phyloP scores from a whole-genome alignment of 495 filamentous ascomycete genomes.

The Neurospora discreta region DNA sequence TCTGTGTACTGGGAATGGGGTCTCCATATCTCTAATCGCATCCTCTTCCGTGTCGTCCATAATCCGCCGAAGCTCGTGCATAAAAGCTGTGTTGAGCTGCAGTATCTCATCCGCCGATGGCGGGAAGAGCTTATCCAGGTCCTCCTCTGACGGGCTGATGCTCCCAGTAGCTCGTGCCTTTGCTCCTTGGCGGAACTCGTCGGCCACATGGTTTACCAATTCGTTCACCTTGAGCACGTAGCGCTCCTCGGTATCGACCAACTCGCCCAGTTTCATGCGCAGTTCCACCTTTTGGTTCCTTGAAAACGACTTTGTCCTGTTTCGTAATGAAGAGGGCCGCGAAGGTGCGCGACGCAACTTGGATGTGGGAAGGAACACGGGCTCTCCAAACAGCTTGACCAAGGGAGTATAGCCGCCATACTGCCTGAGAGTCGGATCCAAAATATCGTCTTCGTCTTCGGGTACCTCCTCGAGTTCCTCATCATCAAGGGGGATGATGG shows the following conservation, averaged over 20 bases:
- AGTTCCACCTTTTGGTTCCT: constrained; percentile 74
- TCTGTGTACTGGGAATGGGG: constrained; percentile 21
- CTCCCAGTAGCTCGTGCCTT: constrained; percentile 45
- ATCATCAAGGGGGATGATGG: constrained; percentile 49
- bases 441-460: constrained; percentile 48
- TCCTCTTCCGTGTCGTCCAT: constrained; percentile 78
- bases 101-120: constrained; percentile 65
- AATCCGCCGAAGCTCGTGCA: constrained; percentile 59
- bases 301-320: constrained; percentile 58
- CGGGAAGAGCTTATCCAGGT: constrained; percentile 70
- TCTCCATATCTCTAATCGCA: constrained; percentile 56
- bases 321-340: constrained; percentile 59
- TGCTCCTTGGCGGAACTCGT: constrained; percentile 61
- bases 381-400: constrained; percentile 66
- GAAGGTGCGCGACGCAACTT: constrained; percentile 81
- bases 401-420: constrained; percentile 66
- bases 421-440: constrained; percentile 48
- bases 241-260: constrained; percentile 86
- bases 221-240: constrained; percentile 81
- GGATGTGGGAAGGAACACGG: constrained; percentile 78
- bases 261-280: constrained; percentile 79
- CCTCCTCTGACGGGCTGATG: constrained; percentile 60
- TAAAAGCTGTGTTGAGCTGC: constrained; percentile 65
- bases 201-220: constrained; percentile 61
- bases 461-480: constrained; percentile 39